Evolutionary conservation across 257 asterid species (phyloP), one percentile per base, ranked within the genome.

Genomic region (Paulownia fortunei): DNA sequence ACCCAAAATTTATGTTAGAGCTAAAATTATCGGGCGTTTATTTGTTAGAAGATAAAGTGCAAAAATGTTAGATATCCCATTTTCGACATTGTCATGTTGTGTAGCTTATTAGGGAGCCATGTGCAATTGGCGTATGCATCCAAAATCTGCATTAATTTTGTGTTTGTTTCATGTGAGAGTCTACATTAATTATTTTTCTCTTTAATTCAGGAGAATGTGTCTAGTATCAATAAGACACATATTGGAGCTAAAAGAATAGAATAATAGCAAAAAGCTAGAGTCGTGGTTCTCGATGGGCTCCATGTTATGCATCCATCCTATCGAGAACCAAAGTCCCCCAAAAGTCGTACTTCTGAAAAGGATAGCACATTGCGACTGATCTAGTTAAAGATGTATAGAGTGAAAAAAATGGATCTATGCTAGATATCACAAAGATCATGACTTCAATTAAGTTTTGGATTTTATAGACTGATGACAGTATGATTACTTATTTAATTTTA

Each of bases 101-200:
- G 66, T 47, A 51, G 74, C 73, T 63, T 11, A 26, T 71, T 51
- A n/a, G 64, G 42, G 74, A 79, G 52, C 80, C 83, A 80, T 80
- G 83, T 80, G 83, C 83, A 44, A n/a, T 73, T 65, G 9, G 59
- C 61, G 8, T 30, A 65, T 55, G 42, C 69, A 65, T 73, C 79
- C 79, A 73, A 65, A 49, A 18, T n/a, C 46, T 27, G 7, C 23
- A 52, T 74, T 41, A 56, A 10, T 73, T 67, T 32, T 11, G 62
- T 66, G 56, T 74, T 78, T 64, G 47, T 24, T 54, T 65, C 70
- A 61, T 24, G 83, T 73, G 59, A 73, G 49, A 39, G 49, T 24
- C 72, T 42, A 21, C 4, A 55, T 55, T 21, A 55, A 65, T 36
- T 19, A n/a, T 36, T 34, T 63, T 62, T 30, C 15, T 59, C 39